A percentile compares a stretch with the other conserved stretches of the same genome.
phyloP scores from a whole-genome alignment of 2,329 filamentous ascomycete genomes.

The Thelonectria blattea region DNA sequence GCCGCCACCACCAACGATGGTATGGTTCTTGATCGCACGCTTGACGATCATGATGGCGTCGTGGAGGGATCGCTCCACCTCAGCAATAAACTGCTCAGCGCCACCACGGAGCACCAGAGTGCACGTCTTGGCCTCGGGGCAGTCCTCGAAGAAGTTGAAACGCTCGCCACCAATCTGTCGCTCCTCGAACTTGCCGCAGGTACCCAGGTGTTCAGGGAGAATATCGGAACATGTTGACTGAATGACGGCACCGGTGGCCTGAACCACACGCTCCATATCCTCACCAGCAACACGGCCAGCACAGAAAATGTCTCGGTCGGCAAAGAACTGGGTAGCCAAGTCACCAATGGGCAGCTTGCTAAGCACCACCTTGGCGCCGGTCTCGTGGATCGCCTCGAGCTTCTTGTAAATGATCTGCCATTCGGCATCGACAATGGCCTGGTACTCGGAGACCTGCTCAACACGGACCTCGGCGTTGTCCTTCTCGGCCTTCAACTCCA shows the following conservation, averaged over 20 bases:
- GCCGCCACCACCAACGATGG: slow-evolving; percentile 93
- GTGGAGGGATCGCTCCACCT: slow-evolving; percentile 96
- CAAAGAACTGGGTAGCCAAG: slow-evolving; percentile 96
- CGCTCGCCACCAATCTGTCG: slow-evolving; percentile 96
- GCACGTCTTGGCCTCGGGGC: slow-evolving; percentile 94
- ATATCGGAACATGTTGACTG: slow-evolving; percentile 99
- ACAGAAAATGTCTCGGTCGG: slow-evolving; percentile 97
- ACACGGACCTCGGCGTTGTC: slow-evolving; percentile 98
- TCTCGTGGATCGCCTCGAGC: slow-evolving; percentile 92
- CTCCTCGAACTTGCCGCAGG: slow-evolving; percentile 90
- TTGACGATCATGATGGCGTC: slow-evolving; percentile 99
- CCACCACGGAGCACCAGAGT: slow-evolving; percentile 93
- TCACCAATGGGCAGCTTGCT: slow-evolving; percentile 98
- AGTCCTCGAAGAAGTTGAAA: slow-evolving; percentile 98
- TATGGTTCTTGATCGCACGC: slow-evolving; percentile 92
- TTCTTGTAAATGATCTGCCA: slow-evolving; percentile 99
- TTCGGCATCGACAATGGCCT: slow-evolving; percentile 98
- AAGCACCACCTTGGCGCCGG: slow-evolving; percentile 94
- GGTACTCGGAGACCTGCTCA: slow-evolving; percentile 98
- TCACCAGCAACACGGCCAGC: slow-evolving; percentile 89
- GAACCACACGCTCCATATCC: slow-evolving; percentile 94
- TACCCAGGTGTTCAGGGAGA: slow-evolving; percentile 84
- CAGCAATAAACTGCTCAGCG: slow-evolving; percentile 98
- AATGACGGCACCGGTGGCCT: slow-evolving; percentile 88
- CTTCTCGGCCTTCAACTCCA: slow-evolving; percentile 98